Evolutionary conservation across 2,329 filamentous ascomycete species (phyloP).

Genomic region (Calonectria leucothoes): DNA sequence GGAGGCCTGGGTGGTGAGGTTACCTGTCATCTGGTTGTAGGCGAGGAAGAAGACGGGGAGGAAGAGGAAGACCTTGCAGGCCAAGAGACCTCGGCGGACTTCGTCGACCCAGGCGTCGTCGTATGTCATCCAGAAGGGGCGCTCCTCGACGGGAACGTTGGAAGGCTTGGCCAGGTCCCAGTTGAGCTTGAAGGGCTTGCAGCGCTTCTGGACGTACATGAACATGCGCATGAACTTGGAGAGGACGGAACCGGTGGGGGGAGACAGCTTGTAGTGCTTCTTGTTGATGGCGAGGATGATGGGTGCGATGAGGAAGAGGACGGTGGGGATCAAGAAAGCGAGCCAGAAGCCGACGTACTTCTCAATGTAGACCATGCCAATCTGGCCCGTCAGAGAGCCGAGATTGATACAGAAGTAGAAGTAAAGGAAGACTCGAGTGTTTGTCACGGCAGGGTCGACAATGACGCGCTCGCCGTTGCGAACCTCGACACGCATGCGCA

Average conservation of each 20-base stretch:
- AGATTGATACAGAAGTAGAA: slow-evolving; percentile 71
- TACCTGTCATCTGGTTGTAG: slow-evolving; percentile 71
- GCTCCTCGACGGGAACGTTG: slow-evolving; percentile 63
- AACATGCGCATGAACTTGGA: slow-evolving; percentile 74
- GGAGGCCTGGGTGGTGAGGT: slow-evolving; percentile 72
- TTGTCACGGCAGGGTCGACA: slow-evolving; percentile 75
- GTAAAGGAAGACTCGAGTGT: slow-evolving; percentile 76
- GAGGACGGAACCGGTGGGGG: slow-evolving; percentile 79
- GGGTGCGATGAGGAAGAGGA: slow-evolving; percentile 72
- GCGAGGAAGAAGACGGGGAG: slow-evolving; percentile 72
- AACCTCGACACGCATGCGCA: slow-evolving; percentile 66
- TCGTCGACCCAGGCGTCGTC: slow-evolving; percentile 88
- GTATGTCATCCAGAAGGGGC: slow-evolving; percentile 82
- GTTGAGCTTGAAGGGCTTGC: slow-evolving; percentile 73
- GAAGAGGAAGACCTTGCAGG: slow-evolving; percentile 79
- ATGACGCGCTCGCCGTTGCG: slow-evolving; percentile 74
- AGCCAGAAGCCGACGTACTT: slow-evolving; percentile 83
- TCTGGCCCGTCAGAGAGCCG: slow-evolving; percentile 70
- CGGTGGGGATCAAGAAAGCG: slow-evolving; percentile 74
- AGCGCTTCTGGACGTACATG: slow-evolving; percentile 70
- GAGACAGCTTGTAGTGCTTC: slow-evolving; percentile 69
- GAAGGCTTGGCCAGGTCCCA: slow-evolving; percentile 79
- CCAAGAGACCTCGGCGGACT: slow-evolving; percentile 75
- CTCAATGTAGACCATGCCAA: slow-evolving; percentile 77
- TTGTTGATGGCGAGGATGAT: slow-evolving; percentile 70